These are phyloP conservation scores for Paramyrothecium roridum DNA, from an alignment of 2,329 filamentous ascomycete species.

Conservation along the genomic window DNA sequence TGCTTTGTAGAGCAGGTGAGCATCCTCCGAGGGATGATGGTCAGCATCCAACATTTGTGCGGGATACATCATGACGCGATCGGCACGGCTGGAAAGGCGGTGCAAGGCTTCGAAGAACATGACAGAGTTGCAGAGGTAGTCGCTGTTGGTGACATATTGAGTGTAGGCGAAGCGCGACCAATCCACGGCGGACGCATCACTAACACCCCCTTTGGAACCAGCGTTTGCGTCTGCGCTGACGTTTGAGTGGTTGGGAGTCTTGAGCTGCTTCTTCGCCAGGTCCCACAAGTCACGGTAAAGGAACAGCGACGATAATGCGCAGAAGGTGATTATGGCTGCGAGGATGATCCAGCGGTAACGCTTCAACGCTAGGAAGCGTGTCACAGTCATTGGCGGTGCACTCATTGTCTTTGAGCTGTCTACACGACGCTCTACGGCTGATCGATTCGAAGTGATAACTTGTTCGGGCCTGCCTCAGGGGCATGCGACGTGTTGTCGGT, in stretches of 20 bases:
- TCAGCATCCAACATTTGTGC: slow-evolving; percentile 24
- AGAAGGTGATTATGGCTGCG: neutral
- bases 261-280: neutral
- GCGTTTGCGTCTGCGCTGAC: neutral
- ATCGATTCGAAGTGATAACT: too few relatives aligned
- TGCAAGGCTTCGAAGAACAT: slow-evolving; percentile 44
- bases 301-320: neutral
- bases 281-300: neutral
- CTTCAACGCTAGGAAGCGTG: neutral
- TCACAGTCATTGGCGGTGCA: too few relatives aligned
- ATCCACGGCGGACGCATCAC: neutral
- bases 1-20: slow-evolving; percentile 33
- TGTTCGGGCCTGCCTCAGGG: too few relatives aligned
- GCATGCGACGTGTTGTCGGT: too few relatives aligned
- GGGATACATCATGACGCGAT: slow-evolving; percentile 42
- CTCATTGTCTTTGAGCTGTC: too few relatives aligned
- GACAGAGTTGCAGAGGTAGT: slow-evolving; percentile 44
- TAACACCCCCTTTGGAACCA: neutral
- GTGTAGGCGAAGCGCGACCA: slow-evolving; percentile 36
- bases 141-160: slow-evolving; percentile 41
- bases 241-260: neutral
- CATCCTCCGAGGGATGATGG: too few relatives aligned
- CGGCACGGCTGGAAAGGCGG: slow-evolving; percentile 35
- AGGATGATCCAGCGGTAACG: neutral
- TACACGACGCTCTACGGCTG: too few relatives aligned